Evolutionary conservation across 306 rosid genomes (phyloP).

Genomic region (Casuarina glauca): DNA sequence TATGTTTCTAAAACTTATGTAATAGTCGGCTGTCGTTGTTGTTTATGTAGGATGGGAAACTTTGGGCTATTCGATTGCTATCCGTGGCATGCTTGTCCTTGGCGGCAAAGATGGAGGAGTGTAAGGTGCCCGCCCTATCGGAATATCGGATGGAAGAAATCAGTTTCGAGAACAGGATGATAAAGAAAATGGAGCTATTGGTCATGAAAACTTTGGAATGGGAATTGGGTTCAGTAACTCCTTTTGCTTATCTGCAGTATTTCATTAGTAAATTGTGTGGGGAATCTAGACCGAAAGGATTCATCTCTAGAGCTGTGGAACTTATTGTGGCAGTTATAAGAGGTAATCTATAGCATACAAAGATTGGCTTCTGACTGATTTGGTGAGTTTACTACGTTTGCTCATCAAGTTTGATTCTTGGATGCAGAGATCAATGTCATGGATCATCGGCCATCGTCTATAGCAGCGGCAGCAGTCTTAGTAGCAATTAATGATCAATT

Average conservation of each 20-base stretch:
- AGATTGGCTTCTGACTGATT: neutral
- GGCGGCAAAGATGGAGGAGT: constrained; percentile 96
- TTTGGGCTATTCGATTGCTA: constrained; percentile 72
- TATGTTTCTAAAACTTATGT: neutral
- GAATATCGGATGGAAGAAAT: constrained; percentile 50
- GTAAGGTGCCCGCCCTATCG: constrained; percentile 49
- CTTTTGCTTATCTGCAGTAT: constrained; percentile 69
- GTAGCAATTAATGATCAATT: constrained; percentile 58
- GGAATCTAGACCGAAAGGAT: constrained; percentile 40
- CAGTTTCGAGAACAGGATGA: constrained; percentile 54
- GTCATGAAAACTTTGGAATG: constrained; percentile 72
- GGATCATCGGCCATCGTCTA: constrained; percentile 63
- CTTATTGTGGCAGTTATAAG: constrained; percentile 49
- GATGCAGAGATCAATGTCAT: constrained; percentile 58
- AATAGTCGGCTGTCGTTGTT: constrained; percentile 6
- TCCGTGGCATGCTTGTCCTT: constrained; percentile 76
- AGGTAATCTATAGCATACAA: constrained; percentile 43
- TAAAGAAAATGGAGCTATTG: constrained; percentile 71
- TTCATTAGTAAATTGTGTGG: constrained; percentile 54
- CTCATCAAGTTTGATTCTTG: constrained; percentile 17
- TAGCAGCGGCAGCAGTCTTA: constrained; percentile 79
- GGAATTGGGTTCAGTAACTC: constrained; percentile 82
- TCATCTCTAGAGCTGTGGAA: constrained; percentile 52
- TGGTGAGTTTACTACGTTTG: neutral
- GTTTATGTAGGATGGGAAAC: constrained; percentile 56